Evolutionary conservation across 805 yeast genomes (phyloP), one percentile per base, ranked within the genome.

Genomic region (Saccharomycopsis sp.): DNA sequence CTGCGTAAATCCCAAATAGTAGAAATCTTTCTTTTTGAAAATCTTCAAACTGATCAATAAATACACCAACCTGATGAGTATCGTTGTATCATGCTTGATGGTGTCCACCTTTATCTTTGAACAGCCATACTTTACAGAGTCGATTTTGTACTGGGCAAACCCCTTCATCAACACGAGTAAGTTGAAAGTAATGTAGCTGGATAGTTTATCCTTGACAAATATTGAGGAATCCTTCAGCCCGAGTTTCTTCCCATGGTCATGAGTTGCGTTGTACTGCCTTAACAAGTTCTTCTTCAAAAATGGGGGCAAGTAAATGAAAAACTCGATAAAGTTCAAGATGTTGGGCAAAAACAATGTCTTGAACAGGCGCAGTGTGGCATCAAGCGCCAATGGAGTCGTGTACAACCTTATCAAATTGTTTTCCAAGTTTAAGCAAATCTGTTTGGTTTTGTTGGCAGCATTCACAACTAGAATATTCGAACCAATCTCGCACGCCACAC

Each of bases 291-390:
- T 21, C n/a, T 29, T 34, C 10, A 43, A 30, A 17, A 39, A 30
- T 4, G 13, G 10, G 10, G 46, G 46, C 6, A 43, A 31, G 7
- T 29, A 18, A 21, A 39, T 31, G 30, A 43, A 43, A 30, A 43
- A 43, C 16, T 20, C 17, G 5, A 34, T 16, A 20, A 37, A 37
- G 18, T 31, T 12, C 8, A 23, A 10, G 10, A 35, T 23, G 15
- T 35, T 35, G 33, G 33, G 9, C 8, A 30, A 8, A 30, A 30
- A 30, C n/a, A n/a, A n/a, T 8, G 33, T 30, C 7, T n/a, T 30
- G 33, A 30, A 30, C n/a, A n/a, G n/a, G n/a, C n/a, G n/a, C n/a
- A n/a, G n/a, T n/a, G n/a, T n/a, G n/a, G n/a, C n/a, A n/a, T n/a
- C n/a, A n/a, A n/a, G n/a, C n/a, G n/a, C n/a, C n/a, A n/a, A n/a